phyloP scores from a whole-genome alignment of 176 grass and related monocot genomes.

The Aegilops speltoides region DNA sequence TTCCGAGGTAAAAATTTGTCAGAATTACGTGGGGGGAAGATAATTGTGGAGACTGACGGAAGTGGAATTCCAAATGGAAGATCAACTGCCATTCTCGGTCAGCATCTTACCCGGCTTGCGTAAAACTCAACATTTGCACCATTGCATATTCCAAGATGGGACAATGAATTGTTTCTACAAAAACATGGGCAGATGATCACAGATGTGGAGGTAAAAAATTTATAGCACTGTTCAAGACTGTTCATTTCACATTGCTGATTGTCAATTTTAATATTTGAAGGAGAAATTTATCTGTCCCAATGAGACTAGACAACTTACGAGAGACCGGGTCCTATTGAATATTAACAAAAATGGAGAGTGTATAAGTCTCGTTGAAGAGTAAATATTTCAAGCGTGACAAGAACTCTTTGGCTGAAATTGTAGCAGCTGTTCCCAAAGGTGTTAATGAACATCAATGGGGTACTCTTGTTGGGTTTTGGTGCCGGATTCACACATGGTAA shows the following conservation, averaged over 20 bases:
- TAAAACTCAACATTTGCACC: conserved; percentile 11
- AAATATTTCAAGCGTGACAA: not conserved
- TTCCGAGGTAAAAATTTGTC: not conserved
- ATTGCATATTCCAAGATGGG: conserved; percentile 17
- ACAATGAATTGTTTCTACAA: not conserved
- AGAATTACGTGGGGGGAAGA: not conserved
- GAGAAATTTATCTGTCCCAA: not conserved
- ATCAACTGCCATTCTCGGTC: not conserved
- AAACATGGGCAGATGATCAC: not conserved
- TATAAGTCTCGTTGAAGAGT: not conserved
- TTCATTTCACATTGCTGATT: not conserved
- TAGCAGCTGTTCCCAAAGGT: not conserved
- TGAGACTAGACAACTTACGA: not conserved
- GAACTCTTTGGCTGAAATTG: not conserved
- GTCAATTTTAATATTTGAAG: not conserved
- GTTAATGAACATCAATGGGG: conserved; percentile 2
- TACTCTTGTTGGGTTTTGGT: not conserved
- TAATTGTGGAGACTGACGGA: not conserved
- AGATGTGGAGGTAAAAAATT: not conserved
- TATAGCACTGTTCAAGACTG: not conserved
- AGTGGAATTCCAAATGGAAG: not conserved
- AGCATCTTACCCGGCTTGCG: not conserved
- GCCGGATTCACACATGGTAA: not conserved
- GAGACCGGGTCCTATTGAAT: not conserved
- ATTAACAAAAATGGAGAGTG: not conserved